Conservation (phyloP, 2,329 filamentous ascomycete species). For the Beauveria asiatica region DNA sequence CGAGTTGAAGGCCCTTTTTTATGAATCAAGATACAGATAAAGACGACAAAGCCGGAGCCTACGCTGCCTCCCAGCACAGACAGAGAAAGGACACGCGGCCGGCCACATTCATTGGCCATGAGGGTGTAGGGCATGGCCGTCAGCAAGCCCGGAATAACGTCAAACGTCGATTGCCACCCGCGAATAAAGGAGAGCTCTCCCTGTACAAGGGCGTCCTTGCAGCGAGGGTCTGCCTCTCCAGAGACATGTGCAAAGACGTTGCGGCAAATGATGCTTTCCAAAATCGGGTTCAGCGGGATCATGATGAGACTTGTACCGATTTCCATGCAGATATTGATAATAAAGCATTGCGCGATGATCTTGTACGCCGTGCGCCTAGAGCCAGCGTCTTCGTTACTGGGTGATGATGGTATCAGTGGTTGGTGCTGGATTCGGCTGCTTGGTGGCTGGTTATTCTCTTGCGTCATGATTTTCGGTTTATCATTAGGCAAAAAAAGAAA, state of each 20-base stretch:
- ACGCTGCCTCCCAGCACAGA: background rate
- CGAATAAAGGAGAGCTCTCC: background rate
- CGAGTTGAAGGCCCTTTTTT: background rate
- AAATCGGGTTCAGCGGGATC: background rate
- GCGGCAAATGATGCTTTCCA: constrained; percentile 3
- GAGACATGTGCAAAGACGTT: background rate
- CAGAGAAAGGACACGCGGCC: background rate
- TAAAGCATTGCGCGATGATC: background rate
- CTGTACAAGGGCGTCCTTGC: background rate
- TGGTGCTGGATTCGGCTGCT: background rate
- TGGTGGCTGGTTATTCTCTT: background rate
- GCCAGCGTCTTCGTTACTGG: background rate
- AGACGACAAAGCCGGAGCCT: background rate
- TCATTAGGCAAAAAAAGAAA: background rate
- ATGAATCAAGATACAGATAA: background rate
- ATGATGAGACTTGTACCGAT: background rate
- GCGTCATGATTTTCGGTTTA: background rate
- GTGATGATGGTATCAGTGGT: background rate
- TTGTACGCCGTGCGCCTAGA: background rate
- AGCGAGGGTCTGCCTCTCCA: background rate
- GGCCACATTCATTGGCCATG: background rate
- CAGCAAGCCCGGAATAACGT: background rate
- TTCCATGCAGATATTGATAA: background rate
- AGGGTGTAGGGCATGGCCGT: constrained; percentile 2
- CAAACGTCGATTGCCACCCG: background rate